Conservation (phyloP, 163 green algal species). For the Scenedesmus sp. region DNA sequence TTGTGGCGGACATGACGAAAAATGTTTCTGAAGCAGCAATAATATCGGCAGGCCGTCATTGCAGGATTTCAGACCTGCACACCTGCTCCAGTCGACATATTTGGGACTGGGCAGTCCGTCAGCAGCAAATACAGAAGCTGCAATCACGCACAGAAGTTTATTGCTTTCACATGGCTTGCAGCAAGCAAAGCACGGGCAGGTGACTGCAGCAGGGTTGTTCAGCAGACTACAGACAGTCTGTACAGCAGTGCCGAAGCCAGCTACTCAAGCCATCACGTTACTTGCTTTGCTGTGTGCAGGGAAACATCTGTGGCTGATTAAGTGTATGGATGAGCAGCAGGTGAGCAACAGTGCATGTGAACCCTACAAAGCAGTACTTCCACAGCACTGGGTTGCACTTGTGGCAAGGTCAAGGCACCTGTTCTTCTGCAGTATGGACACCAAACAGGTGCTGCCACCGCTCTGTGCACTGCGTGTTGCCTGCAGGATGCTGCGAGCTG, state of each 20-base stretch:
- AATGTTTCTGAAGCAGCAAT: neutral
- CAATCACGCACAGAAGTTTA: too few species aligned
- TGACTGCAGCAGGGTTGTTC: too few species aligned
- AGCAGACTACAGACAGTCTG: too few species aligned
- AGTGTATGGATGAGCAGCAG: slow-evolving; percentile 28
- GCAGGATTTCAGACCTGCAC: neutral
- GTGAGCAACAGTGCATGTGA: neutral
- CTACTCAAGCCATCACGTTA: too few species aligned
- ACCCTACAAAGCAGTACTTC: neutral
- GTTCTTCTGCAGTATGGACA: neutral
- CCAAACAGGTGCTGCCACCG: neutral
- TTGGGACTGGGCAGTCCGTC: too few species aligned
- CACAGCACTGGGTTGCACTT: neutral
- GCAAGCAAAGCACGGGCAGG: too few species aligned
- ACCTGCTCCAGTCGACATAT: neutral
- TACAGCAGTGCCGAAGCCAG: too few species aligned
- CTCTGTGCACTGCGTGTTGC: neutral
- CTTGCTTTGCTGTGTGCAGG: neutral
- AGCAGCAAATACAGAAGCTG: too few species aligned
- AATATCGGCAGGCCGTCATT: neutral
- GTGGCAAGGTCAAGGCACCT: neutral
- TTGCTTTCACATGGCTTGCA: too few species aligned
- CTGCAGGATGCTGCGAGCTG: neutral
- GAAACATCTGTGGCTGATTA: neutral
- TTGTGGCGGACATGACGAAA: neutral